Percentiles rank a stretch among this genome's conserved stretches.
These are phyloP conservation scores for Beauveria caledonica DNA, from an alignment of 2,329 filamentous ascomycete genomes.

Conservation along the genomic window DNA sequence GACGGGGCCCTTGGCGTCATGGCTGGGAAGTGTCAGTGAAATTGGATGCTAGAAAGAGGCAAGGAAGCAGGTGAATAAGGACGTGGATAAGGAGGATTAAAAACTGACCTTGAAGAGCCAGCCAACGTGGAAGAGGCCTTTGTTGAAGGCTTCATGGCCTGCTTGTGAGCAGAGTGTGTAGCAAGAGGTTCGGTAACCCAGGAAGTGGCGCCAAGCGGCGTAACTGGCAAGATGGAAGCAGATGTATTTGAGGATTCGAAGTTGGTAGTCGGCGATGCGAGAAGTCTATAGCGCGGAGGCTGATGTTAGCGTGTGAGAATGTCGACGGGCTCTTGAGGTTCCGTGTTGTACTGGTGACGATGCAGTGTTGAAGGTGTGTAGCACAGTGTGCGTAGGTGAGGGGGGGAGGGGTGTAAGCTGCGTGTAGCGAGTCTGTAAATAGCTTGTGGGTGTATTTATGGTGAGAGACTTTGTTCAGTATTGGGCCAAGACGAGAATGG, in stretches of 20 bases:
- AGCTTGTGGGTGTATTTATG: background rate
- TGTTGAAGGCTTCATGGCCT: background rate
- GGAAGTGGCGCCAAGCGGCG: background rate
- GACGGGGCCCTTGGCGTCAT: background rate
- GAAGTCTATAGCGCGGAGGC: background rate
- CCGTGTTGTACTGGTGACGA: slow-evolving; percentile 2
- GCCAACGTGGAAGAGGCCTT: background rate
- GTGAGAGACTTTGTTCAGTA: background rate
- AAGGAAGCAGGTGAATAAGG: background rate
- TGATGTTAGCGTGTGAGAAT: background rate
- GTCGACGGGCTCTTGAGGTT: background rate
- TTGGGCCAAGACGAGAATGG: background rate
- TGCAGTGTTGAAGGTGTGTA: background rate
- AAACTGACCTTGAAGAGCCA: background rate
- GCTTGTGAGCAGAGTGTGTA: background rate
- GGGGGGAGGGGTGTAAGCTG: background rate
- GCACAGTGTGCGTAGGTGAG: background rate
- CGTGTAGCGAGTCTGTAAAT: no score
- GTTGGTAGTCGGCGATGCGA: background rate
- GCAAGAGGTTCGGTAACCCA: background rate
- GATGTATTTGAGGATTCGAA: no score
- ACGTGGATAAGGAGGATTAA: no score
- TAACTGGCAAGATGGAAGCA: background rate
- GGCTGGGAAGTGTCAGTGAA: background rate
- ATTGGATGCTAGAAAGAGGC: background rate